Evolutionary conservation across 768 basidiomycete genomes (phyloP).

Genomic region (Mycena maculata): DNA sequence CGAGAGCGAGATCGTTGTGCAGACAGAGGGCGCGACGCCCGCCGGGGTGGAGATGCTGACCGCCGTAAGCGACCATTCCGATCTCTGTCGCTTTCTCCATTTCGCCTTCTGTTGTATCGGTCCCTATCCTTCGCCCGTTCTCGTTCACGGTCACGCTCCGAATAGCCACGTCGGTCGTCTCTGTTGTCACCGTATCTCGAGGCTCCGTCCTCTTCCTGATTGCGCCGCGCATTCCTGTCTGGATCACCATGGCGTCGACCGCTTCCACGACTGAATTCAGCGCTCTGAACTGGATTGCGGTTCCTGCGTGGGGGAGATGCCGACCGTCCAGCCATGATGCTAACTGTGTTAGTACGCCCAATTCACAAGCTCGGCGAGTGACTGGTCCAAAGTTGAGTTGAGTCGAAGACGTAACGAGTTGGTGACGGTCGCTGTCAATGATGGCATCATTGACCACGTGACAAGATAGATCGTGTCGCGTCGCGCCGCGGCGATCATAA

Average conservation of each 20-base stretch:
- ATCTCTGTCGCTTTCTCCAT: constrained; percentile 44
- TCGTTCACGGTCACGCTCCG: constrained; percentile 53
- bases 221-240: constrained; percentile 9
- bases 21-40: constrained; percentile 52
- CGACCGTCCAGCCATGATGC: constrained; percentile 25
- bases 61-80: constrained; percentile 54
- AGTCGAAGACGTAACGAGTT: neutral
- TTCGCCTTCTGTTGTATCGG: constrained; percentile 46
- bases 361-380: too few relatives aligned
- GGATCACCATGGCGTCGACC: constrained; percentile 28
- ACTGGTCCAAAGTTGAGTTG: too few relatives aligned
- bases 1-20: constrained; percentile 55
- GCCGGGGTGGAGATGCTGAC: constrained; percentile 72
- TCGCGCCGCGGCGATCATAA: too few relatives aligned
- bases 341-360: neutral
- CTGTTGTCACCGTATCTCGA: constrained; percentile 6
- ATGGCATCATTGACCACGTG: too few relatives aligned
- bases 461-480: too few relatives aligned
- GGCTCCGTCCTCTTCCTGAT: constrained; percentile 21
- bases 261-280: constrained; percentile 29
- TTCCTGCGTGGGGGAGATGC: constrained; percentile 26
- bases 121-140: constrained; percentile 60
- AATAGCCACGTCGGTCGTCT: constrained; percentile 36
- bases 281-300: constrained; percentile 17
- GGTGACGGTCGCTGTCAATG: neutral